Percentiles rank a stretch among this genome's conserved stretches.
Evolutionary conservation across 352 stramenopile genomes (phyloP).

Genomic region (Pythium sp.): DNA sequence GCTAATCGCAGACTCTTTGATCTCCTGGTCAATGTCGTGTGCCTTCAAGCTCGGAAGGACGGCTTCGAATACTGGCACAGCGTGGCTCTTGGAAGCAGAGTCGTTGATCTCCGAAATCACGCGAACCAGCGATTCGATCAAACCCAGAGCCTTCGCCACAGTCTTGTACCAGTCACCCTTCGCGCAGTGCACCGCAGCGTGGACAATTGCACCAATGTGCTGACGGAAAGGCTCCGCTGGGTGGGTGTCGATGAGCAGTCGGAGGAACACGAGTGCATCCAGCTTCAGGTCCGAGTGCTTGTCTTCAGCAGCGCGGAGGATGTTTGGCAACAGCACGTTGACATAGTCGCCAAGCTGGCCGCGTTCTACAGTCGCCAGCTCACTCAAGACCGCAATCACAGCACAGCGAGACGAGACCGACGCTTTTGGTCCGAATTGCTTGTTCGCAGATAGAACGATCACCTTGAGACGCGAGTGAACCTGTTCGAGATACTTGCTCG

Average conservation of each 20-base stretch:
- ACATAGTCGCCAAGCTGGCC: conserved; percentile 75
- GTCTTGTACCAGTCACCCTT: conserved; percentile 99
- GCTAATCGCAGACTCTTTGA: conserved; percentile 96
- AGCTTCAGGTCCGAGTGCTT: conserved; percentile 96
- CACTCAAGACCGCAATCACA: conserved; percentile 81
- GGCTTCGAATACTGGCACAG: conserved; percentile 87
- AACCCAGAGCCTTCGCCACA: conserved; percentile 91
- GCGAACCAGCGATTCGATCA: conserved; percentile 90
- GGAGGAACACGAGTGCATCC: conserved; percentile 93
- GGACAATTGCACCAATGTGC: conserved; percentile 80
- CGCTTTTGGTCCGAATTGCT: conserved; percentile 75
- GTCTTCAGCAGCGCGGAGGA: conserved; percentile 85
- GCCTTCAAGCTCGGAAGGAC: conserved; percentile 94
- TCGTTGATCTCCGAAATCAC: conserved; percentile 59
- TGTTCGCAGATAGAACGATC: conserved; percentile 74
- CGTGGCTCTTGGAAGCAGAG: conserved; percentile 47
- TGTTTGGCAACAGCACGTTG: conserved; percentile 71
- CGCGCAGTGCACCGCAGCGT: conserved; percentile 86
- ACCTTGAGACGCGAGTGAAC: conserved; percentile 65
- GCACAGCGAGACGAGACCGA: conserved; percentile 78
- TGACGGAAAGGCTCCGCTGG: conserved; percentile 71
- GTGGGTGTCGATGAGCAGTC: conserved; percentile 92
- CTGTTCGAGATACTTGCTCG: conserved; percentile 46
- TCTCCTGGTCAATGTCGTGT: conserved; percentile 98
- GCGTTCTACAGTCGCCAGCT: conserved; percentile 75